Base-by-base conservation (phyloP, 108 stramenopile genomes). In the Pseudonitzschia multistriata region DNA sequence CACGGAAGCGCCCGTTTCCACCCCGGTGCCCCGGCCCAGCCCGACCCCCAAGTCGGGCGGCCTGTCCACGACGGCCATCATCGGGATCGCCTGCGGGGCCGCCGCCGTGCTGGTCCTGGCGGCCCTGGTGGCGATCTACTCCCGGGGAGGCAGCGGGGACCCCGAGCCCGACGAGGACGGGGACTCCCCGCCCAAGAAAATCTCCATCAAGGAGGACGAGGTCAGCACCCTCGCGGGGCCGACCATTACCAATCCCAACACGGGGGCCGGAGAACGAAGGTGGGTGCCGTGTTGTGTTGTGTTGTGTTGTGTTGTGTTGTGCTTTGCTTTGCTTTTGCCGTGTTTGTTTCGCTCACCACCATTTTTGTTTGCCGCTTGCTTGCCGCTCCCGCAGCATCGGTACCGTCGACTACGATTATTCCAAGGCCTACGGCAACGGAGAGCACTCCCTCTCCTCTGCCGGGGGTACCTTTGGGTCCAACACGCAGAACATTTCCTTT, bases 391-490 rank as follows among this genome's bases (percentile, higher is more conserved):
- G n/a, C 63, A 87, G 88, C 69, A 81, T 93, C 37, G 86, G 80
- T 8, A 90, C 92, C 14, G 78, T 90, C 22, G 92, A 93, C 59
- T 93, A 93, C 67, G 92, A 93, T 68, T 93, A 93, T 71, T 87
- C 92, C 57, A 87, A 89, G 76, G 88, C 89, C 2, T 93, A 87
- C 62, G 89, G 89, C 10, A 79, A 78, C 5, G 74, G 67, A 6
- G 85, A 85, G 29, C 74, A 73, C 45, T 85, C 84, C 29, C 21
- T 84, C 0, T 90, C 89, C 8, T 81, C 81, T 21, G 92, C 89
- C 2, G 92, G 89, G 28, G 92, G 92, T 3, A 93, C 92, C 3
- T 70, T 90, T 72, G 92, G 89, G 22, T 84, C 84, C 14, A 77
- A 83, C 15, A 84, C 84, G 13, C 79, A 68, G 29, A 74, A 79